These are phyloP conservation scores for Phytophthora ohioensis DNA, from an alignment of 352 stramenopile species.

Conservation along the genomic window DNA sequence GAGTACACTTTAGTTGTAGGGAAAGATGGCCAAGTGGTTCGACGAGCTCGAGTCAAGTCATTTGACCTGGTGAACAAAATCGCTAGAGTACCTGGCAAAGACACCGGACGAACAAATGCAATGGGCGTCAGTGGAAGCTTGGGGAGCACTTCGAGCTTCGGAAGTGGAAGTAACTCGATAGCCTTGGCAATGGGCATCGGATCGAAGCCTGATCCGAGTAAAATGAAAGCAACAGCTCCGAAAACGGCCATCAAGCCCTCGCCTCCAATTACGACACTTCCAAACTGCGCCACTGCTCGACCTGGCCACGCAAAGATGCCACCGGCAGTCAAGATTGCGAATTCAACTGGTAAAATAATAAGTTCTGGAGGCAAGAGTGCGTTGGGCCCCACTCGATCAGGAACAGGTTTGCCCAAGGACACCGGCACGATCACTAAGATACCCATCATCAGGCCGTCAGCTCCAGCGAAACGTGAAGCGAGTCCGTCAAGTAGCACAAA, in stretches of 20 bases:
- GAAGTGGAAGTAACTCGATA: conserved; percentile 40
- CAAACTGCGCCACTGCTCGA: conserved; percentile 63
- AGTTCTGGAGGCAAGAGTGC: conserved; percentile 47
- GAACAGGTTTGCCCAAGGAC: conserved; percentile 58
- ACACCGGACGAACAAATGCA: conserved; percentile 43
- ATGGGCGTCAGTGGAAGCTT: conserved; percentile 29
- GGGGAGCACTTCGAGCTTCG: conserved; percentile 33
- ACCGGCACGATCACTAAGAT: conserved; percentile 68
- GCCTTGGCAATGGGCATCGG: conserved; percentile 44
- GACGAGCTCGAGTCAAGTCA: conserved; percentile 81
- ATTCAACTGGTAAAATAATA: conserved; percentile 59
- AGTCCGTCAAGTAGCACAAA: conserved; percentile 67
- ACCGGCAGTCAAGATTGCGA: conserved; percentile 58
- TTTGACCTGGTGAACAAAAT: conserved; percentile 86
- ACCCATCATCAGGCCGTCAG: conserved; percentile 73
- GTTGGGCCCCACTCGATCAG: conserved; percentile 44
- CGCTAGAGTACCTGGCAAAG: conserved; percentile 58
- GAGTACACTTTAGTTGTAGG: conserved; percentile 87
- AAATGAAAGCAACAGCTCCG: conserved; percentile 45
- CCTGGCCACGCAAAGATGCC: conserved; percentile 62
- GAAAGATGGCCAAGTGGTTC: conserved; percentile 87
- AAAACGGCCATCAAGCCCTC: conserved; percentile 66
- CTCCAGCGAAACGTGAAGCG: conserved; percentile 73
- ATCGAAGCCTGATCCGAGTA: conserved; percentile 48
- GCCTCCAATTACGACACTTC: conserved; percentile 65